Base-by-base conservation (phyloP, 495 filamentous ascomycete genomes). In the Penicillium fimorum region DNA sequence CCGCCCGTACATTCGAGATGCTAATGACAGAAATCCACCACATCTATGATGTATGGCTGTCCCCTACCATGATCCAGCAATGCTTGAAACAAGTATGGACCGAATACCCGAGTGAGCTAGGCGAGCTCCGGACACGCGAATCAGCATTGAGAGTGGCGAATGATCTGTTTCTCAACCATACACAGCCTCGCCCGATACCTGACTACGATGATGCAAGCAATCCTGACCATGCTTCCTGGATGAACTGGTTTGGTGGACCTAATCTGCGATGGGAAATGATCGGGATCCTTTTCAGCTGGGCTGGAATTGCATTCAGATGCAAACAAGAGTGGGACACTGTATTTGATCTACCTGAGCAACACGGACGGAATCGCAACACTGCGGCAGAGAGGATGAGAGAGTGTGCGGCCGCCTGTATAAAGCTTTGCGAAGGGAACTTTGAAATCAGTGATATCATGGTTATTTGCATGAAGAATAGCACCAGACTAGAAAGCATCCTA, bases 381-480 rank as follows among this genome's bases (percentile, higher is more conserved):
- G 35, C 35, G 5, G 35, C 35, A 17, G 35, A 38, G 5, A 38
- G 15, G 35, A 38, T 38, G 35, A 38, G 35, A 38, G 35, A 38
- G 15, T 38, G 35, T 38, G 35, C 35, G 2, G 15, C 35, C 7
- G 35, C 43, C 18, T 45, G 43, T 12, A 1, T 45, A 15, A 45
- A 22, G 24, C 18, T 45, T 5, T 45, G 43, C 5, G 43, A 45
- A 25, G 43, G 24, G 10, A 45, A 45, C 12, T 45, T 45, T 25
- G 43, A 45, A 45, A 20, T 15, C 12, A 45, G 43, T 45, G 43
- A 45, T 6, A 45, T 20, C 10, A 45, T 45, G 43, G 43, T 45
- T 8, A 45, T 45, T 45, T 45, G 43, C 43, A 45, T 45, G 43
- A 45, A 45, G 43, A 27, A 45, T 45, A 45, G 43, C 43, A 45